Conservation (phyloP, 2,329 filamentous ascomycete genomes). For the Microthyrium microscopicum region DNA sequence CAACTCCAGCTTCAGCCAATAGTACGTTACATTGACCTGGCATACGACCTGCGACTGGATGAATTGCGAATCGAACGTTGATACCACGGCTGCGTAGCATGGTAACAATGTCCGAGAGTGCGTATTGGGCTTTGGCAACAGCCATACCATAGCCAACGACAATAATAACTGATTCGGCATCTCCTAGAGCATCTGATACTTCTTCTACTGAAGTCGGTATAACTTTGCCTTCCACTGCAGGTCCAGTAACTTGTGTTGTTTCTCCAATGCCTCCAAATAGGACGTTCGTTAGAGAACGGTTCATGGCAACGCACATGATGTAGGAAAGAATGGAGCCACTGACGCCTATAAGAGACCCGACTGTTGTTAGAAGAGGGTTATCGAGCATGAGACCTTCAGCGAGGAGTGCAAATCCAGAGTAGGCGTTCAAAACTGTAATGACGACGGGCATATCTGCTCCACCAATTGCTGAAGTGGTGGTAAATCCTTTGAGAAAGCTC, state of each 20-base stretch:
- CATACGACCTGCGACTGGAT: conserved; percentile 83
- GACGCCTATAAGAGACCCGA: conserved; percentile 75
- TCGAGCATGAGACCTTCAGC: conserved; percentile 87
- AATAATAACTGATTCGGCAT: conserved; percentile 73
- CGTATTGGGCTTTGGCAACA: conserved; percentile 83
- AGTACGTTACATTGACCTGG: conserved; percentile 86
- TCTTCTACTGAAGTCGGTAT: conserved; percentile 68
- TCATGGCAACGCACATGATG: conserved; percentile 82
- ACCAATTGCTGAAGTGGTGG: conserved; percentile 74
- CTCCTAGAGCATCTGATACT: conserved; percentile 56
- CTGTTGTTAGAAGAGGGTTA: conserved; percentile 68
- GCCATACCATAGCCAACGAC: conserved; percentile 87
- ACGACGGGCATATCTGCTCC: conserved; percentile 71
- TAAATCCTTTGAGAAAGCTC: conserved; percentile 74
- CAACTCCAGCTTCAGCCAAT: conserved; percentile 75
- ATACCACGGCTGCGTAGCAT: conserved; percentile 59
- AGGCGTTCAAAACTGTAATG: conserved; percentile 79
- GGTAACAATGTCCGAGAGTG: conserved; percentile 65
- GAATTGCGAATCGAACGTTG: conserved; percentile 76
- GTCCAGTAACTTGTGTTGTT: conserved; percentile 24
- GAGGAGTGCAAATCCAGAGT: conserved; percentile 78
- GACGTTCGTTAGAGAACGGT: conserved; percentile 74
- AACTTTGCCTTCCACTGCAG: conserved; percentile 62
- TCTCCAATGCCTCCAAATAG: conserved; percentile 68
- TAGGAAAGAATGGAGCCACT: conserved; percentile 81